A percentile compares a stretch with the other conserved stretches of the same genome.
These are phyloP conservation scores for Cordyceps farinosa DNA, from an alignment of 2,329 filamentous ascomycete genomes.

Conservation along the genomic window DNA sequence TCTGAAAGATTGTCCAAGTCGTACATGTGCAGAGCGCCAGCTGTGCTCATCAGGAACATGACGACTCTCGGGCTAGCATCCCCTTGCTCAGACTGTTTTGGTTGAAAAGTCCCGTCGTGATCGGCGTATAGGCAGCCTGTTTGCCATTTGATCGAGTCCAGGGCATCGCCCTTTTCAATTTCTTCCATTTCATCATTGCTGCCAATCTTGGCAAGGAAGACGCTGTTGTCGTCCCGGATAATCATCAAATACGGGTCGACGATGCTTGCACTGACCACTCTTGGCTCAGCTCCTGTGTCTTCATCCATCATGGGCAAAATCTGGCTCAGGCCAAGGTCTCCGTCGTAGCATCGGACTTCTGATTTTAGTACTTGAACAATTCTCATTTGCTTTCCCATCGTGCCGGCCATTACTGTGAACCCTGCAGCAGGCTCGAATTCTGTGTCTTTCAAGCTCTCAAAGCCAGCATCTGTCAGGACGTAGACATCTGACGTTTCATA, in stretches of 20 bases:
- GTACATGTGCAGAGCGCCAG: conserved; percentile 76
- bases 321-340: conserved; percentile 81
- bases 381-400: conserved; percentile 73
- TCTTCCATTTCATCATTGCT: conserved; percentile 79
- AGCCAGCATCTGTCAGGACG: conserved; percentile 65
- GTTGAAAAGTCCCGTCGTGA: conserved; percentile 51
- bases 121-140: conserved; percentile 83
- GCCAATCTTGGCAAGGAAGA: conserved; percentile 76
- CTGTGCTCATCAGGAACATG: conserved; percentile 71
- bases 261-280: conserved; percentile 77
- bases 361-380: conserved; percentile 84
- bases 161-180: conserved; percentile 57
- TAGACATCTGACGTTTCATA: conserved; percentile 78
- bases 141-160: conserved; percentile 67
- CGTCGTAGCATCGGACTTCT: conserved; percentile 87
- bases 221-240: conserved; percentile 76
- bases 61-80: conserved; percentile 50
- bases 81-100: conserved; percentile 39
- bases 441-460: conserved; percentile 73
- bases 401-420: conserved; percentile 79
- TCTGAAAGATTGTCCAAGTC: conserved; percentile 68
- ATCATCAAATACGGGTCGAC: conserved; percentile 82
- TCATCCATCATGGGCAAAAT: conserved; percentile 93
- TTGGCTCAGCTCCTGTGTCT: conserved; percentile 75
- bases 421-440: conserved; percentile 92